Evolutionary conservation across 257 asterid genomes (phyloP), one percentile per base, ranked within the genome.

Genomic region (Nicotiana otophora): DNA sequence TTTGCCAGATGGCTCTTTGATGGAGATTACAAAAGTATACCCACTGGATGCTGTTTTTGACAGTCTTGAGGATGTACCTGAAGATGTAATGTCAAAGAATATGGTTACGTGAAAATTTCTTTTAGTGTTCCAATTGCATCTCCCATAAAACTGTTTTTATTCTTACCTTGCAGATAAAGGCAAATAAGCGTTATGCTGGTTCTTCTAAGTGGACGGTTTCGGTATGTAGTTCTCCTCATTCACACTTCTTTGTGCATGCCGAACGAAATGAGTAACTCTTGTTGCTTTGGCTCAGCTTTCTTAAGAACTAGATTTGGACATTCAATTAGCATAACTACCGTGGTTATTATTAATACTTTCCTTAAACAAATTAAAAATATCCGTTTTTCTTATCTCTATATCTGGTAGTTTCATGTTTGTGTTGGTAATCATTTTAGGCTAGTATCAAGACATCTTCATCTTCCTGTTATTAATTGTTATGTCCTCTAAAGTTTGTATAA

Each of bases 41-140:
- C 92, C 98, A 72, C 82, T 94, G 54, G 98, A 94, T 83, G 98
- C 98, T 10, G 96, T 94, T 84, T 94, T 89, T 84, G 98, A 94
- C 87, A 83, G 83, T 68, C 91, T 77, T 20, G 96, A 91, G 76
- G 97, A 91, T 85, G 98, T 92, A 88, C 98, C 98, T 46, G 97
- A 94, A 86, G 96, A 94, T 88, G 98, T 92, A 91, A 86, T 65
- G 23, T 88, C 54, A 51, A 66, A 81, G 39, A 36, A 68, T 62
- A 36, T 9, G 3, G 33, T 58, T 53, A 42, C 51, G 11, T 65
- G 31, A 53, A 10, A 53, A 62, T 69, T 31, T 78, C n/a, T 23
- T 3, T 11, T 61, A 12, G 23, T 36, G 80, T 75, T 75, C 15
- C 42, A 79, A 7, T 26, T 15, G 74, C 26, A 61, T 79, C 26